Percentiles rank a stretch among this genome's conserved stretches.
Conservation (phyloP, 768 basidiomycete species). For the Boletus insuetus region DNA sequence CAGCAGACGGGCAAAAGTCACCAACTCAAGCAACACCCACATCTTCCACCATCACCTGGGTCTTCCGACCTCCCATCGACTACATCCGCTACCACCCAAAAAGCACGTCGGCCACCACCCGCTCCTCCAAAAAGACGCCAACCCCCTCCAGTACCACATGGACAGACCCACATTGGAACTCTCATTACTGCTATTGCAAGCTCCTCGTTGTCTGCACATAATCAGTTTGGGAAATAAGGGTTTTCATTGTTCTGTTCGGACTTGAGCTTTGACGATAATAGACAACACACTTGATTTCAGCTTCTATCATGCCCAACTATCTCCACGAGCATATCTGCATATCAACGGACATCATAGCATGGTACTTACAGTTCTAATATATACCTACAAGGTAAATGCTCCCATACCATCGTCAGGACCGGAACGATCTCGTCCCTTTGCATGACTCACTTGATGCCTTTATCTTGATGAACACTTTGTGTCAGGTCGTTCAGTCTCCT, state of each 20-base stretch:
- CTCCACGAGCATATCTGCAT: constrained; percentile 19
- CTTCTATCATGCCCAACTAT: constrained; percentile 12
- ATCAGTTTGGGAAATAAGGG: constrained; percentile 18
- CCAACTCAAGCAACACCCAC: constrained; percentile 18
- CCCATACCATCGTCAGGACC: constrained; percentile 4
- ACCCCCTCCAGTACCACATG: constrained; percentile 65
- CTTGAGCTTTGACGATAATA: constrained; percentile 2
- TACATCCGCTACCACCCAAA: constrained; percentile 21
- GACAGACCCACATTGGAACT: constrained; percentile 46
- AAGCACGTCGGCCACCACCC: constrained; percentile 55
- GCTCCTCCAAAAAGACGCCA: constrained; percentile 66
- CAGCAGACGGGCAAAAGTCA: constrained; percentile 16
- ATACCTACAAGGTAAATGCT: constrained; percentile 13
- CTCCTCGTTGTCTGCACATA: constrained; percentile 29
- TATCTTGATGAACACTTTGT: background rate
- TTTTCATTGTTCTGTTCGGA: constrained; percentile 1
- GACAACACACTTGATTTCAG: constrained; percentile 5
- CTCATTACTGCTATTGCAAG: constrained; percentile 59
- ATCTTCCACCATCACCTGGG: constrained; percentile 16
- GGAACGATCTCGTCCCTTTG: background rate
- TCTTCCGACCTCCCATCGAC: constrained; percentile 16
- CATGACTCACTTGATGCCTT: background rate
- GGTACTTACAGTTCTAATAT: constrained; percentile 10
- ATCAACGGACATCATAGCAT: constrained; percentile 25
- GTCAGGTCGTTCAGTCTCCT: background rate